These are phyloP conservation scores for Corymbia citriodora DNA, from an alignment of 441 rosid genomes.

Conservation along the genomic window DNA sequence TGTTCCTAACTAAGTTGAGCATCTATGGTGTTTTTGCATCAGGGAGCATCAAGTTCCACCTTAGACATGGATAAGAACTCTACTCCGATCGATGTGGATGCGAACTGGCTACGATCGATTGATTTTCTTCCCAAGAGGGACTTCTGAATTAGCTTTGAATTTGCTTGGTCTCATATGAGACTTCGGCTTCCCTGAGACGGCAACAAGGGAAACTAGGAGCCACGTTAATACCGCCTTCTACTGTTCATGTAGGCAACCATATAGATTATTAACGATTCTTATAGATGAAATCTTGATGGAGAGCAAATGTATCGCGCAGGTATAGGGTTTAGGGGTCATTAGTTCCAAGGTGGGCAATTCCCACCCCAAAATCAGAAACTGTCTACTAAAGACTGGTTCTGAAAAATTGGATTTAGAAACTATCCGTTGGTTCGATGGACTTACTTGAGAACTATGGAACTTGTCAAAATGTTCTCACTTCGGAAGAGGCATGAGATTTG, in stretches of 20 bases:
- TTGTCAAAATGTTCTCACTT: too few relatives aligned
- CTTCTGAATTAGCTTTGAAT: background rate
- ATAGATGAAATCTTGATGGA: background rate
- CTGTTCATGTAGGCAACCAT: background rate
- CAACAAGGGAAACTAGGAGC: background rate
- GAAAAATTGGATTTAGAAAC: too few relatives aligned
- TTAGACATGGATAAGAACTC: background rate
- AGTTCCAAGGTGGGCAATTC: too few relatives aligned
- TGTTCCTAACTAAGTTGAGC: background rate
- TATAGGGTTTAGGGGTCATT: too few relatives aligned
- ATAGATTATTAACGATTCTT: background rate
- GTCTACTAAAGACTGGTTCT: too few relatives aligned
- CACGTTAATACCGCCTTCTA: fast-evolving
- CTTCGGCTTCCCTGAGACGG: fast-evolving
- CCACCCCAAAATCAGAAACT: too few relatives aligned
- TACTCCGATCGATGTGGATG: background rate
- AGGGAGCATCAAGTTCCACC: background rate
- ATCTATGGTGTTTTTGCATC: background rate
- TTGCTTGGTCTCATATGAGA: background rate
- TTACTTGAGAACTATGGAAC: too few relatives aligned
- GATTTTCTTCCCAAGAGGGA: background rate
- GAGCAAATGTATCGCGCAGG: background rate
- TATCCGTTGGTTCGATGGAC: too few relatives aligned
- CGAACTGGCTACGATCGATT: background rate
- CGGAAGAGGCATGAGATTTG: too few relatives aligned